Percentiles rank a stretch among this genome's conserved stretches.
Conservation (phyloP, 208 protist species). For the Crithidia expoeki region DNA sequence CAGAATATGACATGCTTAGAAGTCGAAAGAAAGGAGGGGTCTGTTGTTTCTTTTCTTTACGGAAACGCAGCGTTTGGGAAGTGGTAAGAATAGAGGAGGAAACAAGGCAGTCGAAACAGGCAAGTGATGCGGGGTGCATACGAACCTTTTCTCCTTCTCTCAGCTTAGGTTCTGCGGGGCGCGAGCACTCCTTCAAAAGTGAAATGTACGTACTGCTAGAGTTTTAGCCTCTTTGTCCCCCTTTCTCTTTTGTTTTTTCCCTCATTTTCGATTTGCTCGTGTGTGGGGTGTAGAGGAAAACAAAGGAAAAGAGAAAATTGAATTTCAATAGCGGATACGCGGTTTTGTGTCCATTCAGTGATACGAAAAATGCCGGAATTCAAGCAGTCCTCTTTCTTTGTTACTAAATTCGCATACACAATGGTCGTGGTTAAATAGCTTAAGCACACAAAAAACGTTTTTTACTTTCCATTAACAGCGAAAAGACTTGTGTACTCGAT, state of each 20-base stretch:
- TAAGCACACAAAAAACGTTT: conserved; percentile 14
- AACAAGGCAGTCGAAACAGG: not conserved
- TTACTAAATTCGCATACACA: not conserved
- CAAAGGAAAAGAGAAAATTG: conserved; percentile 2
- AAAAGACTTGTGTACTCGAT: conserved; percentile 10
- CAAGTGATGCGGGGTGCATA: not conserved
- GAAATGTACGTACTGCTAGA: conserved; percentile 2
- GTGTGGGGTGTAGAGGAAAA: not conserved
- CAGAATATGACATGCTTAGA: not conserved
- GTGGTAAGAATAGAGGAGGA: not conserved
- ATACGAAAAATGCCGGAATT: not conserved
- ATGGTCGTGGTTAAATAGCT: not conserved
- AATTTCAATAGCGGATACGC: not conserved
- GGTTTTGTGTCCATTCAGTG: not conserved
- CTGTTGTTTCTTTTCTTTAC: not conserved
- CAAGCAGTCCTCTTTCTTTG: conserved; percentile 14
- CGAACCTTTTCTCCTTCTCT: not conserved
- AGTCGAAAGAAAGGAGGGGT: not conserved
- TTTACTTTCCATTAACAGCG: not conserved
- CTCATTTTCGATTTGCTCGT: not conserved
- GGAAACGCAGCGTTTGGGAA: not conserved
- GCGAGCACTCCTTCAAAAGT: not conserved
- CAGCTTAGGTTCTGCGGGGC: not conserved
- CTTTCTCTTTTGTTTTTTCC: conserved; percentile 19
- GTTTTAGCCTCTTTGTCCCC: conserved; percentile 8